Conservation (phyloP, 2,329 filamentous ascomycete genomes). For the Monosporascus sp. region DNA sequence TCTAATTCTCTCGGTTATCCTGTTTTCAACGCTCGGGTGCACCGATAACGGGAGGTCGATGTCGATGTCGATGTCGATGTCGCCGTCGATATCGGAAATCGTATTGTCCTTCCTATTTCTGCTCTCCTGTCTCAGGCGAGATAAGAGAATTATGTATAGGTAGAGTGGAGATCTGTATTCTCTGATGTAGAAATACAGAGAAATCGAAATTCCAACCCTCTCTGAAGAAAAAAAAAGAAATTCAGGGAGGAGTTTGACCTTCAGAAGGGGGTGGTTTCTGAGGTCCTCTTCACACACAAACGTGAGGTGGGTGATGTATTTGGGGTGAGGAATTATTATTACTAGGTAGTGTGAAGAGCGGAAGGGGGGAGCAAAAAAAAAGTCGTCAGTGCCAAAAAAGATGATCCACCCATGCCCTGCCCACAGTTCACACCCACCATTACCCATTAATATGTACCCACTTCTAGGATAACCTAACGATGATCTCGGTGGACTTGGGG, state of each 20-base stretch:
- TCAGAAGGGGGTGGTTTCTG: not conserved
- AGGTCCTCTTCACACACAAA: not conserved
- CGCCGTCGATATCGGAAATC: not conserved
- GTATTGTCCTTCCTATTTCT: not conserved
- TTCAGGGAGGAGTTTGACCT: not conserved
- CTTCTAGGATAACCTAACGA: not conserved
- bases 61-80: not conserved
- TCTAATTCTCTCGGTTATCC: not conserved
- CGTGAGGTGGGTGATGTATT: not conserved
- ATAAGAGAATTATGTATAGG: not conserved
- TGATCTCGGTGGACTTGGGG: no score
- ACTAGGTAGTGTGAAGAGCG: not conserved
- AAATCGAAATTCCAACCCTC: not conserved
- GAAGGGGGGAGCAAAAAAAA: constrained; percentile 1
- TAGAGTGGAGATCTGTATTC: not conserved
- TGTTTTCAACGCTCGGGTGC: not conserved
- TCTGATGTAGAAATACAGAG: not conserved
- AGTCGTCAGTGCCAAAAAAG: not conserved
- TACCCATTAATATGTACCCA: not conserved
- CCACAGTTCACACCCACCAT: not conserved
- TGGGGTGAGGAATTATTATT: not conserved
- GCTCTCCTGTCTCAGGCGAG: not conserved
- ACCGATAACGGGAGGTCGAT: not conserved
- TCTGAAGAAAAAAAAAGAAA: not conserved
- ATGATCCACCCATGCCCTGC: not conserved